phyloP scores from a whole-genome alignment of 441 rosid genomes.

The Populus trichocarpa region DNA sequence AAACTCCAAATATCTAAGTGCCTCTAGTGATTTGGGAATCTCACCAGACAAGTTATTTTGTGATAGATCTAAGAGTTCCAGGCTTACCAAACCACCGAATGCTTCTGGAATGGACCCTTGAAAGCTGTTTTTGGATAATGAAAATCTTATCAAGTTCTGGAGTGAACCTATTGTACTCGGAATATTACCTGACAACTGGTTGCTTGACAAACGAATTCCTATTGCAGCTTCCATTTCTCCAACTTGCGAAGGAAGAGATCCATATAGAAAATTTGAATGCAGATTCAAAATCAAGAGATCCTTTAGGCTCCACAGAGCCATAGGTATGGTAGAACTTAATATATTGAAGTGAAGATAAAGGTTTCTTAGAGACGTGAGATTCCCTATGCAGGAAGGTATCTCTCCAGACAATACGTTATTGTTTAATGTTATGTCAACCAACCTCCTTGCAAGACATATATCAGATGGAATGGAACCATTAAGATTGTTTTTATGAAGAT shows the following conservation, averaged over 20 bases:
- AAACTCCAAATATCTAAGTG: neutral
- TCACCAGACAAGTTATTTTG: slow-evolving; percentile 9
- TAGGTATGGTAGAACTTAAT: slow-evolving; percentile 6
- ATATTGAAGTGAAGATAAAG: neutral
- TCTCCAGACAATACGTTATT: slow-evolving; percentile 13
- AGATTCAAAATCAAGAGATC: slow-evolving; percentile 1
- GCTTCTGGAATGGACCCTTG: slow-evolving; percentile 15
- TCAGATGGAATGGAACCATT: slow-evolving; percentile 15
- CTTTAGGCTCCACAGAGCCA: slow-evolving; percentile 11
- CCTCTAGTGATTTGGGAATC: slow-evolving; percentile 17
- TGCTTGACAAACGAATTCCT: slow-evolving; percentile 5
- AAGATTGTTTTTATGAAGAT: neutral
- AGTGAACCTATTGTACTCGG: slow-evolving; percentile 12
- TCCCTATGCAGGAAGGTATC: slow-evolving; percentile 9
- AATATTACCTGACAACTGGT: slow-evolving; percentile 13
- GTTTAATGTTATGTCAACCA: neutral
- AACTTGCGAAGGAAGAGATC: slow-evolving; percentile 1
- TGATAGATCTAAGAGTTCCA: slow-evolving; percentile 11
- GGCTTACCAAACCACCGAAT: neutral
- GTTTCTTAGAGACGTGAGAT: neutral
- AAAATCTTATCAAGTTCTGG: neutral
- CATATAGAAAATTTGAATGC: slow-evolving; percentile 4
- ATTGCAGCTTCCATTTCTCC: neutral
- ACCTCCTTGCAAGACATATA: slow-evolving; percentile 1
- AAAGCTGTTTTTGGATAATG: slow-evolving; percentile 9